These are phyloP conservation scores for Lactarius trivialis DNA, from an alignment of 768 basidiomycete genomes.

Conservation along the genomic window DNA sequence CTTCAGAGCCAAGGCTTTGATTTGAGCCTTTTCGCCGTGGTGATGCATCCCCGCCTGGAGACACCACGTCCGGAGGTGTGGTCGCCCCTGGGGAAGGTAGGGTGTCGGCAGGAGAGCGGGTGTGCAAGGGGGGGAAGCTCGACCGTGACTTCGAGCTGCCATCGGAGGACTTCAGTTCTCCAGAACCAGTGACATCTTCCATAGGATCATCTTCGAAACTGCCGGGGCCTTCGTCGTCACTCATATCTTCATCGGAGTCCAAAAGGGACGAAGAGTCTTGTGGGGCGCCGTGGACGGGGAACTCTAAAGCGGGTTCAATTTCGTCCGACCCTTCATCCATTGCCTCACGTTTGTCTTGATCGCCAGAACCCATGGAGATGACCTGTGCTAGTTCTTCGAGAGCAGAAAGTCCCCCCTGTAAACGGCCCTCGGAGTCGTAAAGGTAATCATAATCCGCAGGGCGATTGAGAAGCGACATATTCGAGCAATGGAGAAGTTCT, in stretches of 20 bases:
- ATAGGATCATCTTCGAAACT: conserved; percentile 75
- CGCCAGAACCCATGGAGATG: conserved; percentile 57
- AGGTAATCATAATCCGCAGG: conserved; percentile 54
- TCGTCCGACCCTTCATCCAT: conserved; percentile 57
- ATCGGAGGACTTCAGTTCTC: conserved; percentile 38
- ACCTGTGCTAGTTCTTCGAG: conserved; percentile 85
- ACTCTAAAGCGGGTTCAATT: conserved; percentile 55
- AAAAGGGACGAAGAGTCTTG: conserved; percentile 42
- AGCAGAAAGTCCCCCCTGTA: conserved; percentile 80
- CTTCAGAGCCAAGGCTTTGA: conserved; percentile 20
- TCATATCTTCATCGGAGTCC: conserved; percentile 79
- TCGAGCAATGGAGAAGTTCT: conserved; percentile 94
- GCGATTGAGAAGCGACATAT: conserved; percentile 94
- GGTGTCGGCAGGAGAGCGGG: conserved; percentile 19
- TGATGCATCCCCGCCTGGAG: conserved; percentile 2
- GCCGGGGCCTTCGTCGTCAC: conserved; percentile 55
- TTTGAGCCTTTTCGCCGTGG: conserved; percentile 18
- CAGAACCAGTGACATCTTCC: conserved; percentile 78
- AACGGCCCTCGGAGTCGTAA: conserved; percentile 78
- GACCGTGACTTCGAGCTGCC: conserved; percentile 6
- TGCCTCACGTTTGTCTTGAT: conserved; percentile 46
- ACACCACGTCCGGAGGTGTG: background rate
- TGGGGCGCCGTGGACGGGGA: conserved; percentile 55
- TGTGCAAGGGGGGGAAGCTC: conserved; percentile 7
- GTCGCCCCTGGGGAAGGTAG: background rate